Conservation (phyloP, 2,329 filamentous ascomycete genomes). For the Fusarium sp. region DNA sequence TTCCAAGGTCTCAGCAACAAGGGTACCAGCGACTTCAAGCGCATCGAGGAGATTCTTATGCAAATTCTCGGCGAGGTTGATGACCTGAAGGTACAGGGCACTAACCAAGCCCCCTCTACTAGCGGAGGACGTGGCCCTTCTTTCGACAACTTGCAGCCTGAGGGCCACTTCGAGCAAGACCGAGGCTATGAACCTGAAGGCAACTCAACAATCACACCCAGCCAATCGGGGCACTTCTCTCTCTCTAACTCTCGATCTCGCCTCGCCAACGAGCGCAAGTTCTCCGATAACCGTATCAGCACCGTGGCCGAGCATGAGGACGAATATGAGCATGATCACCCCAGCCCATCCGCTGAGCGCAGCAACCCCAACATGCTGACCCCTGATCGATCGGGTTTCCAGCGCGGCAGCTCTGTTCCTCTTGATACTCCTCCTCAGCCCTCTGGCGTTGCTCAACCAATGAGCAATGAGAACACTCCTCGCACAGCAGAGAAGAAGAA, state of each 20-base stretch:
- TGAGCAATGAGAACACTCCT: constrained; percentile 85
- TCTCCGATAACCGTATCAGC: constrained; percentile 85
- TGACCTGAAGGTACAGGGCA: constrained; percentile 74
- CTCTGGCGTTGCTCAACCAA: constrained; percentile 51
- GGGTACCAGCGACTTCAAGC: constrained; percentile 85
- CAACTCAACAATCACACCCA: constrained; percentile 75
- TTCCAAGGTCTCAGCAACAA: constrained; percentile 90
- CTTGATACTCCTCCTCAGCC: constrained; percentile 70
- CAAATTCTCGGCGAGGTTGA: constrained; percentile 94
- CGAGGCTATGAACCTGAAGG: constrained; percentile 87
- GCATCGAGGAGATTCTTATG: constrained; percentile 92
- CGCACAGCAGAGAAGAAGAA: constrained; percentile 77
- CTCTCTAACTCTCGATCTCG: constrained; percentile 64
- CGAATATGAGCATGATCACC: constrained; percentile 70
- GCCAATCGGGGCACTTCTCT: constrained; percentile 81
- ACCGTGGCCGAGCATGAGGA: constrained; percentile 89
- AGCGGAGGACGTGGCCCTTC: constrained; percentile 69
- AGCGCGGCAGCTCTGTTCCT: constrained; percentile 65
- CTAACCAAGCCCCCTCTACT: constrained; percentile 53
- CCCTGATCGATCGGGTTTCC: constrained; percentile 64
- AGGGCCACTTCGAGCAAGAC: constrained; percentile 74
- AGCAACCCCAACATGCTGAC: constrained; percentile 68
- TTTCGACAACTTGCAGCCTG: constrained; percentile 74
- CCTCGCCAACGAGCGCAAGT: constrained; percentile 64
- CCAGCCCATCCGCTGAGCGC: constrained; percentile 55